A percentile compares a stretch with the other conserved stretches of the same genome.
Evolutionary conservation across 257 asterid genomes (phyloP).

Genomic region (Solanum appendiculatum): DNA sequence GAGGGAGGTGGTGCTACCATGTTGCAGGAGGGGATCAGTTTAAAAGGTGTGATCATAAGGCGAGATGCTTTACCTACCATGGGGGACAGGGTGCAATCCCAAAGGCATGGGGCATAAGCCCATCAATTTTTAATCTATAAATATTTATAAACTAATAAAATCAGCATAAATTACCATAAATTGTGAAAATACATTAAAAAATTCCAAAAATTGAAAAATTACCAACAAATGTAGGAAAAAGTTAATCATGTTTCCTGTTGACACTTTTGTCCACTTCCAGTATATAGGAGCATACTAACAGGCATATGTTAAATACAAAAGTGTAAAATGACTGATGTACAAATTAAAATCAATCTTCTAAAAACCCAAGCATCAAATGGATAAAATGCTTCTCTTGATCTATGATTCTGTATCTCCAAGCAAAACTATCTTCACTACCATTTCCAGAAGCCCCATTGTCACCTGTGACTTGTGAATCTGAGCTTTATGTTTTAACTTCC

Average conservation of each 20-base stretch:
- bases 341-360: neutral
- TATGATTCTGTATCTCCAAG: neutral
- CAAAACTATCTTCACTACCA: neutral
- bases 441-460: neutral
- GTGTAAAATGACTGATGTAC: neutral
- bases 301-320: neutral
- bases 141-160: neutral
- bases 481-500: neutral
- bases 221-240: neutral
- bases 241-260: neutral
- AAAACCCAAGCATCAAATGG: neutral
- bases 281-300: neutral
- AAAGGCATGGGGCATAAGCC: neutral
- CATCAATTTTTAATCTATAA: neutral
- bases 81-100: neutral
- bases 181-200: neutral
- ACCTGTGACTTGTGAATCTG: neutral
- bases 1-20: neutral
- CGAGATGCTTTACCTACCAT: neutral
- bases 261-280: neutral
- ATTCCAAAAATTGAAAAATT: neutral
- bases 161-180: neutral
- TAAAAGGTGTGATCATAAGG: neutral
- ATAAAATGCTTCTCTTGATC: neutral
- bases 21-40: neutral